Base-by-base conservation (phyloP, 805 yeast genomes). In the Aciculoconidium aculeatum region DNA sequence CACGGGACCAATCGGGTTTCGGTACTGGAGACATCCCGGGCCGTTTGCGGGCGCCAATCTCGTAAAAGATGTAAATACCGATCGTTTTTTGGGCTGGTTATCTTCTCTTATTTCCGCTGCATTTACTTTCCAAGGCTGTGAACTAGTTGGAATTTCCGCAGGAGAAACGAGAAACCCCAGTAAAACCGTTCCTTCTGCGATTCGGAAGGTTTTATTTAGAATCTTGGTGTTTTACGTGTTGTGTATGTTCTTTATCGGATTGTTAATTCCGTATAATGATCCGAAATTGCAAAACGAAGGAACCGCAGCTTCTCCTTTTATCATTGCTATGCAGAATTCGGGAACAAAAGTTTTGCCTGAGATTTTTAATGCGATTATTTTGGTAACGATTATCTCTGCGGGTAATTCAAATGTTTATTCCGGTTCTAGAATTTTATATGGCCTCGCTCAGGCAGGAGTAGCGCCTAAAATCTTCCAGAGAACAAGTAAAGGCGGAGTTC, bases 41-140 rank as follows among this genome's bases (percentile, higher is more conserved):
- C 71, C 85, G 7, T 76, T 81, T 76, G 75, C 72, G 27, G 85
- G 84, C 29, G 83, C 81, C 31, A 67, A 70, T 20, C 53, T 70
- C 19, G 74, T 75, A 8, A 37, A 48, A 10, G 61, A 72, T 47
- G 44, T 43, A 6, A 60, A 64, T 37, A 74, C 79, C 26, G 82
- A 66, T 28, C 65, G 77, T 49, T 77, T 80, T 47, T 56, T 78
- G 28, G 85, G 85, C 29, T 78, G 81, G 80, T 69, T 79, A 31
- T 64, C 76, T 7, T 78, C 86, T 4, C 63, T 80, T 44, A 68
- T 80, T 39, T 73, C 72, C 34, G 84, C 88, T 20, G 81, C 83
- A n/a, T 81, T 81, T 64, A 80, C 88, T 15, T 80, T 71, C 53
- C 87, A 80, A 58, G 88, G 88, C 54, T 77, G 81, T 28, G 92